Evolutionary conservation across 2,329 filamentous ascomycete genomes (phyloP), one percentile per base, ranked within the genome.

Genomic region (Aspergillus pseudonomiae): DNA sequence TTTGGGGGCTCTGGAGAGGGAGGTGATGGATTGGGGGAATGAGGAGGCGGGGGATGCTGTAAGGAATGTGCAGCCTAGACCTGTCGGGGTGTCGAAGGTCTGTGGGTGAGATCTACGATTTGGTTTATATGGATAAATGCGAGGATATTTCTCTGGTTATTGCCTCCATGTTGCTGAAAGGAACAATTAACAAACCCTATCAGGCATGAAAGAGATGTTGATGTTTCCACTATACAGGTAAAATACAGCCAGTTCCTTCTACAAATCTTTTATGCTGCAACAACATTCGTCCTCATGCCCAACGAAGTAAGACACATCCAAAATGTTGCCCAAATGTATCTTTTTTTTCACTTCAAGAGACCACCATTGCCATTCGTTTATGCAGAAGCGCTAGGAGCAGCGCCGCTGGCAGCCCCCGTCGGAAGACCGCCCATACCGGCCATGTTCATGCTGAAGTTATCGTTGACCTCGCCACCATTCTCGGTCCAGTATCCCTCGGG

Each of bases 1-100:
- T 26, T 14, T 70, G 39, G 43, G 32, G 24, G 53, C 28, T 24
- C 52, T 72, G 50, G 65, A 72, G 63, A 59, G 59, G 53, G 69
- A 71, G 50, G 57, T 67, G 2, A 65, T 67, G 53, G 62, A 66
- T 28, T 73, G 68, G 67, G 68, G 68, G 2, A 73, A 72, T 62
- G 10, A 43, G 26, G 52, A 68, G 62, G 64, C 66, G 21, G 24
- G 57, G n/a, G 56, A 66, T 54, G 58, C 67, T 10, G 59, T 61
- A 9, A 43, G 32, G 19, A 69, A 71, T 56, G 63, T 66, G 10
- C 64, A 68, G 46, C 69, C 68, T 10, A 63, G 69, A 6, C 70
- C 68, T 6, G 53, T 72, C 30, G 61, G 45, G 6, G 36, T 24
- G 4, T 30, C 46, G 4, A 43, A 28, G 26, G 24, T 24, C 43